phyloP scores from a whole-genome alignment of 768 basidiomycete genomes.

The Boletus insuetus region DNA sequence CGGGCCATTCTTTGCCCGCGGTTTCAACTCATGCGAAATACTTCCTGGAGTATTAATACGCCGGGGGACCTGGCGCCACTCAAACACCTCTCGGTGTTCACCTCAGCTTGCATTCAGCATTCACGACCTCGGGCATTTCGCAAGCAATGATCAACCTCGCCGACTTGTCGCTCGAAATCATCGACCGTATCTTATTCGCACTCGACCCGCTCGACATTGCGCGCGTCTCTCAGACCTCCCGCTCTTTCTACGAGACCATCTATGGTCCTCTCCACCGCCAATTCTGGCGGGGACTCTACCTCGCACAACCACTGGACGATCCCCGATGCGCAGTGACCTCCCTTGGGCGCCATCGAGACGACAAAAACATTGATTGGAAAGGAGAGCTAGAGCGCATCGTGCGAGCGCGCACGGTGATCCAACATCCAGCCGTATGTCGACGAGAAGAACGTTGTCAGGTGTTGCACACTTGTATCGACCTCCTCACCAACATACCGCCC shows the following conservation, averaged over 20 bases:
- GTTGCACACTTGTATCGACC: constrained; percentile 49
- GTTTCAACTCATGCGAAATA: constrained; percentile 13
- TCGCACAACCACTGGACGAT: constrained; percentile 62
- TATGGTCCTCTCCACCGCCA: constrained; percentile 42
- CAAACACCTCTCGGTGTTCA: not conserved
- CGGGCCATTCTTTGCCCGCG: constrained; percentile 15
- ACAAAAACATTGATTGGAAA: constrained; percentile 47
- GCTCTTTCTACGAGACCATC: constrained; percentile 40
- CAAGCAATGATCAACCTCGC: constrained; percentile 22
- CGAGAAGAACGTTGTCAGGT: constrained; percentile 43
- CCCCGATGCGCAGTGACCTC: constrained; percentile 48
- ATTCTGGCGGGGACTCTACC: constrained; percentile 67
- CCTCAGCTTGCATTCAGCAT: not conserved
- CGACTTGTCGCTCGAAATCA: constrained; percentile 55
- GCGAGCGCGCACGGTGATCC: constrained; percentile 51
- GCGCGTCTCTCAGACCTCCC: constrained; percentile 49
- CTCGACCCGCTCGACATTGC: constrained; percentile 64
- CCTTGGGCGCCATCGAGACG: constrained; percentile 24
- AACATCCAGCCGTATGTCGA: constrained; percentile 32
- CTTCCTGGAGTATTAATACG: constrained; percentile 10
- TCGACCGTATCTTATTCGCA: constrained; percentile 55
- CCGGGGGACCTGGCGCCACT: not conserved
- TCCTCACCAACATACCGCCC: constrained; percentile 44
- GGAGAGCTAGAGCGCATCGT: constrained; percentile 50
- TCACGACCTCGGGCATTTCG: not conserved